These are phyloP conservation scores for Diversispora eburnea DNA, from an alignment of 192 early-diverging fungal genomes.

Conservation along the genomic window DNA sequence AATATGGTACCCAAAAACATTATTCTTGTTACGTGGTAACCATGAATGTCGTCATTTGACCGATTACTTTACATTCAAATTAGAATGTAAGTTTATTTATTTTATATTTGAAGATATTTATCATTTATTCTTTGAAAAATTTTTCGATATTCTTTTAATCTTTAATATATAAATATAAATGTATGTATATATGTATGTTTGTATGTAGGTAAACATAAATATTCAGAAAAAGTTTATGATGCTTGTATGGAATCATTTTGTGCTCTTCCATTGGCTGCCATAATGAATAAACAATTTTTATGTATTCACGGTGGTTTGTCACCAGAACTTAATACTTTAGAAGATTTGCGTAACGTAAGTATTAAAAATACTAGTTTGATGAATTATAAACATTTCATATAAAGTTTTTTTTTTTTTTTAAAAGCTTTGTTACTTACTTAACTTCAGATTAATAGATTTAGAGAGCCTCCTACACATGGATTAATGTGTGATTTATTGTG, in stretches of 20 bases:
- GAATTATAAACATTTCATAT: not conserved
- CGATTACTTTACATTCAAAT: conserved; percentile 96
- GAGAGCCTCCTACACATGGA: conserved; percentile 90
- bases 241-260: conserved; percentile 90
- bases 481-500: conserved; percentile 94
- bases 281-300: conserved; percentile 95
- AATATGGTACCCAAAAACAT: conserved; percentile 81
- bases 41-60: conserved; percentile 97
- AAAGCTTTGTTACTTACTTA: not conserved
- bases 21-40: conserved; percentile 92
- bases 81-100: conserved; percentile 72
- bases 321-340: conserved; percentile 88
- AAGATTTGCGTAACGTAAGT: conserved; percentile 70
- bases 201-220: conserved; percentile 82
- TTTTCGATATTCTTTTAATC: not conserved
- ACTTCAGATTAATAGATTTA: conserved; percentile 80
- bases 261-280: conserved; percentile 82
- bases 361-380: not conserved
- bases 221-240: conserved; percentile 87
- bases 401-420: no score
- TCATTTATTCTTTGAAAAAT: not conserved
- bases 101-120: not conserved
- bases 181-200: not conserved
- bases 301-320: conserved; percentile 96
- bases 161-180: not conserved